These are phyloP conservation scores for Ophiocordyceps camponoti-rufipedis DNA, from an alignment of 2,329 filamentous ascomycete genomes.

Conservation along the genomic window DNA sequence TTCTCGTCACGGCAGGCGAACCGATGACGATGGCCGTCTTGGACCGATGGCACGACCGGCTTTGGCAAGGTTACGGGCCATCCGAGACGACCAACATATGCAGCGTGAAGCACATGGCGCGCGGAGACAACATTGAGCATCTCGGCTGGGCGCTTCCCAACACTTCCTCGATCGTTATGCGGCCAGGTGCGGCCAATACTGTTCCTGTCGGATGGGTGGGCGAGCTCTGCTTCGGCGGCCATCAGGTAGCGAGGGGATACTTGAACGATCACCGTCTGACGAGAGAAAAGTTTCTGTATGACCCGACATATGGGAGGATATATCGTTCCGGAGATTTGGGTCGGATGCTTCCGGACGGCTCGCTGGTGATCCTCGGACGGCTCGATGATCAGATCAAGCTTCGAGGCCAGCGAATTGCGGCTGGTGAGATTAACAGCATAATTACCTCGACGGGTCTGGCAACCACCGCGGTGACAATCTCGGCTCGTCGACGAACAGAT, in stretches of 20 bases:
- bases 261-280: slow-evolving; percentile 47
- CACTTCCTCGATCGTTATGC: slow-evolving; percentile 53
- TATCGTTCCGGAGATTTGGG: slow-evolving; percentile 76
- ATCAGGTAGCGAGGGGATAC: slow-evolving; percentile 64
- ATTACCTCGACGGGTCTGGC: slow-evolving; percentile 34
- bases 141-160: slow-evolving; percentile 61
- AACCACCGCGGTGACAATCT: slow-evolving; percentile 44
- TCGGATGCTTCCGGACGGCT: slow-evolving; percentile 58
- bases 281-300: slow-evolving; percentile 46
- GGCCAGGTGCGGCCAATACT: slow-evolving; percentile 23
- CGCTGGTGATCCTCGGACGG: slow-evolving; percentile 53
- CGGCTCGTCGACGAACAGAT: slow-evolving; percentile 24
- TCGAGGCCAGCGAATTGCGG: slow-evolving; percentile 61
- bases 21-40: slow-evolving; percentile 56
- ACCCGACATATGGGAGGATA: slow-evolving; percentile 50
- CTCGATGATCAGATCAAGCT: slow-evolving; percentile 70
- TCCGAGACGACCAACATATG: slow-evolving; percentile 83
- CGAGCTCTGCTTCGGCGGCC: slow-evolving; percentile 73
- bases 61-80: slow-evolving; percentile 72
- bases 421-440: slow-evolving; percentile 53
- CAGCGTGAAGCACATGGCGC: slow-evolving; percentile 47
- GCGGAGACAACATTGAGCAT: slow-evolving; percentile 46
- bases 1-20: slow-evolving; percentile 70
- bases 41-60: slow-evolving; percentile 45
- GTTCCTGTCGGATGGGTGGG: slow-evolving; percentile 57